Evolutionary conservation across 345 rosid species (phyloP).

Genomic region (Acer saccharum): DNA sequence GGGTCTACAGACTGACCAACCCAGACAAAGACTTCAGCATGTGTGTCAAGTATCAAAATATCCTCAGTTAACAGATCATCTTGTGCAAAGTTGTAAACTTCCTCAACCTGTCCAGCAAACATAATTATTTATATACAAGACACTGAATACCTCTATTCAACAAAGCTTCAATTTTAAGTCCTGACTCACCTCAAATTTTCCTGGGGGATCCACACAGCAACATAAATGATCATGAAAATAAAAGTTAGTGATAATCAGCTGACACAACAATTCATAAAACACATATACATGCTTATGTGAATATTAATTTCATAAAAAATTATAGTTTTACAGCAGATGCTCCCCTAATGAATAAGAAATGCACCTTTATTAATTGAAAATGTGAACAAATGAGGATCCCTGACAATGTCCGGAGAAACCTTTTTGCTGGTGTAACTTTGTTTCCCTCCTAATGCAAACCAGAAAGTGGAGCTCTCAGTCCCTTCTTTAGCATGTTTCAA

Average conservation of each 20-base stretch:
- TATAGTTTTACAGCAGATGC: conserved; percentile 12
- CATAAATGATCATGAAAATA: conserved; percentile 34
- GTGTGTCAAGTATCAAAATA: conserved; percentile 86
- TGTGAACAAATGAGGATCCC: conserved; percentile 90
- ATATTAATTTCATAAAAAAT: background rate
- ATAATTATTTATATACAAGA: conserved; percentile 24
- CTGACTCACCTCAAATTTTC: conserved; percentile 88
- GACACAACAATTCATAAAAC: conserved; percentile 18
- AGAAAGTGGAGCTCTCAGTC: conserved; percentile 92
- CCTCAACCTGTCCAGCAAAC: conserved; percentile 71
- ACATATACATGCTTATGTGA: background rate
- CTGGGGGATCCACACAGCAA: conserved; percentile 46
- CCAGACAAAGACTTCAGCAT: conserved; percentile 97
- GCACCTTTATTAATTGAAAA: conserved; percentile 72
- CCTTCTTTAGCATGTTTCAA: conserved; percentile 96
- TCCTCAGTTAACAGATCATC: conserved; percentile 98
- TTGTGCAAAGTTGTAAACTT: conserved; percentile 88
- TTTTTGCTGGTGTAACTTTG: conserved; percentile 84
- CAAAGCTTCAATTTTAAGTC: conserved; percentile 21
- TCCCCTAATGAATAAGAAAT: conserved; percentile 16
- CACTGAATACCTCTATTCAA: conserved; percentile 15
- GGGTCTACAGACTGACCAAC: conserved; percentile 85
- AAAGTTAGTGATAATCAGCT: conserved; percentile 36
- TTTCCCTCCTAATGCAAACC: conserved; percentile 98
- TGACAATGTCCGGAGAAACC: conserved; percentile 54